A percentile compares a stretch with the other conserved stretches of the same genome.
Evolutionary conservation across 148 eudicot genomes (phyloP).

Genomic region (Amaranthus cruentus): DNA sequence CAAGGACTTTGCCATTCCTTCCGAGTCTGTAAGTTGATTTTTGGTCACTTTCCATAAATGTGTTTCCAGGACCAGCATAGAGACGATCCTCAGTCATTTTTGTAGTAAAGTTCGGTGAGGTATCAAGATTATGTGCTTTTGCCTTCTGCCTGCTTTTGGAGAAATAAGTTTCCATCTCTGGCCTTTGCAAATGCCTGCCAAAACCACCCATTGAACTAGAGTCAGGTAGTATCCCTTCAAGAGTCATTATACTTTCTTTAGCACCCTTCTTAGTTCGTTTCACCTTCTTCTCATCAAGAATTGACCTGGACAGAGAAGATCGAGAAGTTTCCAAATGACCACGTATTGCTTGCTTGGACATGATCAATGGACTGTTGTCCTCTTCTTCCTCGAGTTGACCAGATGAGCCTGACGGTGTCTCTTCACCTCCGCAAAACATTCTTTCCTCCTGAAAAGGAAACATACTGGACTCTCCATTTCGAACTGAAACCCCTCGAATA

Average conservation of each 20-base stretch:
- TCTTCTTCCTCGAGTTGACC: constrained; percentile 53
- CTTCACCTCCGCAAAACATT: constrained; percentile 45
- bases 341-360: constrained; percentile 58
- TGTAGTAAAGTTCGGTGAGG: constrained; percentile 30
- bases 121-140: constrained; percentile 41
- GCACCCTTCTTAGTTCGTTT: constrained; percentile 38
- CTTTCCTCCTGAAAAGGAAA: constrained; percentile 34
- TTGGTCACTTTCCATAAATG: constrained; percentile 29
- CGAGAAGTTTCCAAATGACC: constrained; percentile 32
- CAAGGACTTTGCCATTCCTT: constrained; percentile 45
- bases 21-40: constrained; percentile 28
- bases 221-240: constrained; percentile 40
- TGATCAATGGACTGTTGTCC: constrained; percentile 61
- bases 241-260: constrained; percentile 24
- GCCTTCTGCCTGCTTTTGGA: constrained; percentile 43
- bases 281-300: constrained; percentile 33
- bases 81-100: constrained; percentile 25
- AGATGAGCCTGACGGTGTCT: constrained; percentile 90
- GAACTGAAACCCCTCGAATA: constrained; percentile 29
- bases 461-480: constrained; percentile 45
- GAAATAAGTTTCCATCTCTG: constrained; percentile 29
- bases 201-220: constrained; percentile 33
- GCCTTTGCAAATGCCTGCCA: constrained; percentile 30
- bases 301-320: constrained; percentile 28
- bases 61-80: constrained; percentile 31